Evolutionary conservation across 2,329 filamentous ascomycete genomes (phyloP).

Genomic region (Podosphaera xanthii): DNA sequence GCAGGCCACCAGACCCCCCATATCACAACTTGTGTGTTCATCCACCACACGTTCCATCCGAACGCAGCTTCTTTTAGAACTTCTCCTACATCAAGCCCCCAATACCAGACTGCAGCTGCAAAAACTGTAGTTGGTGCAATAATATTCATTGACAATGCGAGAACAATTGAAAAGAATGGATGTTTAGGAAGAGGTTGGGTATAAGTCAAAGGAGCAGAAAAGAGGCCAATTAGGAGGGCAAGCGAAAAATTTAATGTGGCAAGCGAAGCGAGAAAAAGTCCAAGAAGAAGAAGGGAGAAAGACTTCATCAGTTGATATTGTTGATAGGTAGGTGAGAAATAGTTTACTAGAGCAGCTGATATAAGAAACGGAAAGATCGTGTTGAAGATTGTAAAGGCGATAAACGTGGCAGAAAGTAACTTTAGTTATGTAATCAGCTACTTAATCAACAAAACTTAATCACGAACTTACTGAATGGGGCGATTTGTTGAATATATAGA

Average conservation of each 20-base stretch:
- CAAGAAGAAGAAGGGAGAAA: conserved; percentile 77
- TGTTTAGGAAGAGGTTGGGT: conserved; percentile 25
- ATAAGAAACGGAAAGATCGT: conserved; percentile 31
- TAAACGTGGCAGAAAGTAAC: conserved; percentile 37
- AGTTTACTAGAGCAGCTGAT: conserved; percentile 28
- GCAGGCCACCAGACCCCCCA: conserved; percentile 94
- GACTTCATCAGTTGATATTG: conserved; percentile 65
- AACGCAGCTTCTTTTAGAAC: conserved; percentile 55
- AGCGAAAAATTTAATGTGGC: conserved; percentile 93
- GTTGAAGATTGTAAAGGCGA: conserved; percentile 31
- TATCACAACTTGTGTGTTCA: conserved; percentile 75
- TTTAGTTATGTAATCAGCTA: conserved; percentile 14
- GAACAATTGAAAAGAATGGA: conserved; percentile 20
- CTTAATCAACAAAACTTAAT: too few relatives aligned
- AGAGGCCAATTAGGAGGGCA: conserved; percentile 60
- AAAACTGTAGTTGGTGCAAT: conserved; percentile 36
- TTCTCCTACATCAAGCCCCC: conserved; percentile 26
- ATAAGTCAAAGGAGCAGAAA: conserved; percentile 63
- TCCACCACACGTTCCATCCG: conserved; percentile 71
- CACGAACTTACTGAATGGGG: conserved; percentile 29
- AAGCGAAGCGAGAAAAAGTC: conserved; percentile 76
- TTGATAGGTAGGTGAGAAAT: conserved; percentile 34
- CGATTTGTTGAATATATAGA: conserved; percentile 68
- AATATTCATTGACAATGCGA: conserved; percentile 30
- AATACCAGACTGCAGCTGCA: conserved; percentile 24